Evolutionary conservation across 2,329 filamentous ascomycete species (phyloP), one percentile per base, ranked within the genome.

Genomic region (Epichloe elymi): DNA sequence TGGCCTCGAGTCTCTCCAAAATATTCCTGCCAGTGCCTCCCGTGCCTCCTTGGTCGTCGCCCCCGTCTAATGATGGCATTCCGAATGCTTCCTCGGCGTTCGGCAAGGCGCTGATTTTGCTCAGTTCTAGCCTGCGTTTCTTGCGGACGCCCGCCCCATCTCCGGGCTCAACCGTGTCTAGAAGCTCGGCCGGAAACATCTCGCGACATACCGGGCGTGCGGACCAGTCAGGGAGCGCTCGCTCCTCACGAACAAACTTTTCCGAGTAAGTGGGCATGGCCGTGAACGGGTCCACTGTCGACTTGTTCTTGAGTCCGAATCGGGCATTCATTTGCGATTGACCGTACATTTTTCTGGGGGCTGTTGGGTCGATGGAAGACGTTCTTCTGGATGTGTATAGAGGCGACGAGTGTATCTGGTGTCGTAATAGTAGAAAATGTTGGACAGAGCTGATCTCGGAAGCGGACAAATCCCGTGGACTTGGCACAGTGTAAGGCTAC

Each of bases 301-400:
- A 76, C 58, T 74, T 76, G 65, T 68, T 79, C 61, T 72, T 73
- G 57, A 74, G 65, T 54, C 71, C 74, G 65, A 75, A 81, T 50
- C 72, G 73, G 55, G 73, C 72, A 63, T 80, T 80, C 60, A 74
- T 66, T 64, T 81, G 78, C n/a, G 74, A 70, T 59, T 78, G 76
- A 57, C 76, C 76, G 64, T 81, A 80, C 61, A 59, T 65, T 54
- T 66, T 70, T 49, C 65, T 61, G 35, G 65, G 66, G 14, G 63
- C 67, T 5, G 67, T 64, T 5, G 71, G 67, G 35, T 73, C 71
- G 49, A 64, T 60, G 14, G 63, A 58, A 23, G 64, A 61, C 20
- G 69, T 69, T 55, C 75, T 74, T 45, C 72, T 72, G 51, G 78
- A 75, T 7, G 78, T 81, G 64, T 80, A 80, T 36, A 81, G 69